A percentile compares a stretch with the other conserved stretches of the same genome.
Conservation (phyloP, 73 alveolate genomes). For the Uronychia binucleata region DNA sequence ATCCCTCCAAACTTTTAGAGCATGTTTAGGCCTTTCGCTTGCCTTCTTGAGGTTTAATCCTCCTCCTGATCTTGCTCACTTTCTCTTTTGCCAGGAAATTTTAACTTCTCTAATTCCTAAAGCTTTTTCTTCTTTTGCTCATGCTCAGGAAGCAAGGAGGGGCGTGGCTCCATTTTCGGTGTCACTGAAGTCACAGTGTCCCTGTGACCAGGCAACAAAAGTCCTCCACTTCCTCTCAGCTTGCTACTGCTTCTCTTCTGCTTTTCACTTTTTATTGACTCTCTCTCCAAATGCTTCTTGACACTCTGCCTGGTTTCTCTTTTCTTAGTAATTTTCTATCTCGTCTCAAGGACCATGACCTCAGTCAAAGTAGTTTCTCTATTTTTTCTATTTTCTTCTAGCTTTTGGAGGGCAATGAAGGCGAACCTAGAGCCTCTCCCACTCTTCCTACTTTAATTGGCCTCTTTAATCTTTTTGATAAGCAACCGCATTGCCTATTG, state of each 20-base stretch:
- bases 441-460: background rate
- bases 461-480: background rate
- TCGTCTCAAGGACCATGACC: background rate
- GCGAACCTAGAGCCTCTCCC: background rate
- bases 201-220: background rate
- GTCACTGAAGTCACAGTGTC: background rate
- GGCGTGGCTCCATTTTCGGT: background rate
- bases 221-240: background rate
- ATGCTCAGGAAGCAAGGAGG: background rate
- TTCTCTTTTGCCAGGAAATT: background rate
- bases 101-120: background rate
- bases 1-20: too few relatives aligned
- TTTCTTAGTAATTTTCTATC: background rate
- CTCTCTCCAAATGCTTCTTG: background rate
- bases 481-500: constrained; percentile 7
- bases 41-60: background rate
- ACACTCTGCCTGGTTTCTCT: background rate
- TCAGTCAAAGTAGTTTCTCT: background rate
- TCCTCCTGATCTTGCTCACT: background rate
- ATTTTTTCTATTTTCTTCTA: background rate
- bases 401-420: background rate
- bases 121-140: background rate
- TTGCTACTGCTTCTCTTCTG: background rate
- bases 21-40: background rate
- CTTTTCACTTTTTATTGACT: background rate